phyloP scores from a whole-genome alignment of 495 filamentous ascomycete species.

The Neurospora sp. region DNA sequence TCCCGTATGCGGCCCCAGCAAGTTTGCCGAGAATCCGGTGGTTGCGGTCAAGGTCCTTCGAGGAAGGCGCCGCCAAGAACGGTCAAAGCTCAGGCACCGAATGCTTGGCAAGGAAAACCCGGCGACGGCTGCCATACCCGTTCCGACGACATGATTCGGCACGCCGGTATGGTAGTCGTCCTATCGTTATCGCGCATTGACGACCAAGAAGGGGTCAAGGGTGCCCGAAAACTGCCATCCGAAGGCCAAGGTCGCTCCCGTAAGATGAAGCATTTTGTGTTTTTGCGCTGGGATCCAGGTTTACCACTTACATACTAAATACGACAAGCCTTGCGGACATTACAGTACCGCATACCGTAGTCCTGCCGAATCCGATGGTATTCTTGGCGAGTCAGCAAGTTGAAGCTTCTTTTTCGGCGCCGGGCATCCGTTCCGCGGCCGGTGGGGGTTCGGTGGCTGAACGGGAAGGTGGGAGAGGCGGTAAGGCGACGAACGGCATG shows the following conservation, averaged over 20 bases:
- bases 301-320: neutral
- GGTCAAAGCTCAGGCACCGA: neutral
- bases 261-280: neutral
- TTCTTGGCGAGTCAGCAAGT: neutral
- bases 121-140: neutral
- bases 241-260: neutral
- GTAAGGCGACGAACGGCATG: neutral
- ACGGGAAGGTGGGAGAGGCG: neutral
- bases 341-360: neutral
- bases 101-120: neutral
- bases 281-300: neutral
- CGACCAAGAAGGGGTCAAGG: neutral
- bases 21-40: neutral
- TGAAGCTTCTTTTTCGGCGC: neutral
- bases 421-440: neutral
- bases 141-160: neutral
- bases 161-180: neutral
- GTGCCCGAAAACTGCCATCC: neutral
- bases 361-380: neutral
- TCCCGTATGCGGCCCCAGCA: neutral
- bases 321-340: neutral
- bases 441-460: neutral
- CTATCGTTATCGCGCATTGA: neutral
- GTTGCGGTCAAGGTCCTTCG: neutral
- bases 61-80: neutral